A percentile compares a stretch with the other conserved stretches of the same genome.
Evolutionary conservation across 305 asterid genomes (phyloP).

Genomic region (Solanum hybrid): DNA sequence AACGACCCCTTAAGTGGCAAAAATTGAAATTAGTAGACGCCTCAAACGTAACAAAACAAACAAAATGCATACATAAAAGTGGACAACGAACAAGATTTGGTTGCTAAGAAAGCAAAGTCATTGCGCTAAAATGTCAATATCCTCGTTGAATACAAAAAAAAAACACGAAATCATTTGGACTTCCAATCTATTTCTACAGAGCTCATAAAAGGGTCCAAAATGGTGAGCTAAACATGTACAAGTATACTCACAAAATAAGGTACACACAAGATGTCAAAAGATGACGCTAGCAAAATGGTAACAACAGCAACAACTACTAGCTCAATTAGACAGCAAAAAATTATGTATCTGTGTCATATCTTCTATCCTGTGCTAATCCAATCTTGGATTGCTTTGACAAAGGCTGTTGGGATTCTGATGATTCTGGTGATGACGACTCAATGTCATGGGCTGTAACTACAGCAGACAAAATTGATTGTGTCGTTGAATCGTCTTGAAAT

Average conservation of each 20-base stretch:
- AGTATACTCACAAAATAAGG: neutral
- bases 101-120: neutral
- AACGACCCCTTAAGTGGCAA: neutral
- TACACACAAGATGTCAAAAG: neutral
- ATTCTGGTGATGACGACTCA: neutral
- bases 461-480: conserved; percentile 9
- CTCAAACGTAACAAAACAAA: neutral
- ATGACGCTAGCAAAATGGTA: neutral
- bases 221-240: neutral
- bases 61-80: neutral
- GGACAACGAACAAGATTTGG: neutral
- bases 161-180: neutral
- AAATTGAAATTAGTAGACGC: neutral
- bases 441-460: neutral
- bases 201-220: neutral
- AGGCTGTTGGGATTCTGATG: conserved; percentile 9
- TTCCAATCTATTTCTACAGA: neutral
- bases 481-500: conserved; percentile 2
- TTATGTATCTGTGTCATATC: neutral
- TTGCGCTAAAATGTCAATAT: neutral
- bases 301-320: neutral
- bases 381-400: conserved; percentile 20
- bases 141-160: neutral
- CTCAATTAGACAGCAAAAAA: neutral
- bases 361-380: neutral